Conservation (phyloP, 2,329 filamentous ascomycete genomes). For the Aspergillus viridinutans region DNA sequence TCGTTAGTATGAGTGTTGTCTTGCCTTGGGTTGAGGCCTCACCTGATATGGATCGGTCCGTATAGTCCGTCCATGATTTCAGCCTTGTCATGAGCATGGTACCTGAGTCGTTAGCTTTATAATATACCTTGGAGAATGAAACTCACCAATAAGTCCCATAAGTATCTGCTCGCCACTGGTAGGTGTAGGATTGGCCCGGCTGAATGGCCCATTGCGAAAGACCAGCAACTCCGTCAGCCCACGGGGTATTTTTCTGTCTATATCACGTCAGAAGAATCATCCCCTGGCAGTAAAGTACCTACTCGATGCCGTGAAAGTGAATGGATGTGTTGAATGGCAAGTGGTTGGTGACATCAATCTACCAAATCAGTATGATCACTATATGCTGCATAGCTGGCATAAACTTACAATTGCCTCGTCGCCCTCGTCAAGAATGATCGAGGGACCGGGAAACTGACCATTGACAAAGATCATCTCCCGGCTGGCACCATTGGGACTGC, state of each 20-base stretch:
- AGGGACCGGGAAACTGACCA: constrained; percentile 29
- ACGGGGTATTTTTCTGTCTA: constrained; percentile 49
- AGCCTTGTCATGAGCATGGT: constrained; percentile 51
- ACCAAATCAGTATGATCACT: neutral
- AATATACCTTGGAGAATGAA: neutral
- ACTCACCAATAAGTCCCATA: constrained; percentile 56
- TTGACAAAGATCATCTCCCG: constrained; percentile 33
- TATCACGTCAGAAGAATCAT: neutral
- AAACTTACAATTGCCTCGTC: constrained; percentile 25
- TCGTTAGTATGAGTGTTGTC: neutral
- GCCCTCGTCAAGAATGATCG: constrained; percentile 22
- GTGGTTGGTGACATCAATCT: constrained; percentile 28
- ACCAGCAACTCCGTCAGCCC: constrained; percentile 58
- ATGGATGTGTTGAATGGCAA: constrained; percentile 28
- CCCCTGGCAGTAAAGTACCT: neutral
- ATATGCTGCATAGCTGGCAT: neutral
- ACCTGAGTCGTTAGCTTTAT: constrained; percentile 9
- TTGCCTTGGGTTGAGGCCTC: neutral
- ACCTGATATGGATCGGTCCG: constrained; percentile 42
- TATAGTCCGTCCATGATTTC: constrained; percentile 58
- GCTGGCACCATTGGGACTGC: constrained; percentile 29
- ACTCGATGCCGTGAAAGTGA: constrained; percentile 41
- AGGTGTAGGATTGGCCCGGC: constrained; percentile 47
- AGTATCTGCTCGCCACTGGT: constrained; percentile 52
- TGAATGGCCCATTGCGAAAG: constrained; percentile 52